Conservation (phyloP, 2,329 filamentous ascomycete genomes). For the Berkeleyomyces rouxiae region DNA sequence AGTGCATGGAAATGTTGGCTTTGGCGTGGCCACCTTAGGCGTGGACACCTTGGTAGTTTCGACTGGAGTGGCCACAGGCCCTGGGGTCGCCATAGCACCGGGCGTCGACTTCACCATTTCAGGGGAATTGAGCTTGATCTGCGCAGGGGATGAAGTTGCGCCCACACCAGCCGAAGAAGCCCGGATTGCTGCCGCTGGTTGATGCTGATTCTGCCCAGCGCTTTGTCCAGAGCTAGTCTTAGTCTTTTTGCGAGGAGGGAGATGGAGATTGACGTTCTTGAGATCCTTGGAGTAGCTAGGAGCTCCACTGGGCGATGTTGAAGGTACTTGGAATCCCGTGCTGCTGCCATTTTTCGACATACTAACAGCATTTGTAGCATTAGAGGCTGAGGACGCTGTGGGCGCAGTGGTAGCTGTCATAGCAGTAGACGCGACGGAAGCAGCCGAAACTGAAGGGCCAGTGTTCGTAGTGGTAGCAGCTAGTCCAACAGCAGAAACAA, state of each 20-base stretch:
- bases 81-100: slow-evolving; percentile 11
- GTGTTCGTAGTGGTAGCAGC: neutral
- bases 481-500: neutral
- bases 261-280: slow-evolving; percentile 36
- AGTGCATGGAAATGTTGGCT: slow-evolving; percentile 32
- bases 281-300: slow-evolving; percentile 31
- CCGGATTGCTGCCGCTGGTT: neutral
- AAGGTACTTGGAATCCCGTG: slow-evolving; percentile 15
- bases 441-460: neutral
- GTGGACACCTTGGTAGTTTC: slow-evolving; percentile 16
- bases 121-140: slow-evolving; percentile 1
- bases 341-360: neutral
- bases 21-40: slow-evolving; percentile 18
- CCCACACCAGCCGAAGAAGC: neutral
- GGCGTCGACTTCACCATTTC: slow-evolving; percentile 14
- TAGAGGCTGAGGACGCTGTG: neutral
- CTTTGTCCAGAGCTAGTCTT: slow-evolving; percentile 22
- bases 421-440: neutral
- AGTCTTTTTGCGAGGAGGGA: slow-evolving; percentile 39
- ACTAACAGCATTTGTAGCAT: neutral
- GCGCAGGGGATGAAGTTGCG: slow-evolving; percentile 4
- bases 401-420: neutral
- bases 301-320: slow-evolving; percentile 41
- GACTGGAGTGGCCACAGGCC: neutral
- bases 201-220: neutral